These are phyloP conservation scores for Goniomonas avonlea DNA, from an alignment of 78 protist genomes.

Conservation along the genomic window DNA sequence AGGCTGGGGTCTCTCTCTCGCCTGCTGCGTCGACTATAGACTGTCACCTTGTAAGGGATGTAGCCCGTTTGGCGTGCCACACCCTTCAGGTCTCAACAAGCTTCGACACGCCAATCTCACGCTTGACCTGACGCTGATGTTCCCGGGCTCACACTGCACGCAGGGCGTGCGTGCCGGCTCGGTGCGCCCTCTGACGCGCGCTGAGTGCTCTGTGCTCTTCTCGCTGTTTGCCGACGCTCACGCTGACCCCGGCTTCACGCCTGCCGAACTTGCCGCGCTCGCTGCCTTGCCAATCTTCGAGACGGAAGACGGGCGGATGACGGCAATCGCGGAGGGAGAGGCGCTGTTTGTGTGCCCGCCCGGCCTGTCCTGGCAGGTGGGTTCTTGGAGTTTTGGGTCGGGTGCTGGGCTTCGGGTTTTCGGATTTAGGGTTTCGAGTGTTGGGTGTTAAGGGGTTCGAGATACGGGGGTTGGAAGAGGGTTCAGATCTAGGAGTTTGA, in stretches of 20 bases:
- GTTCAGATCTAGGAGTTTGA: background rate
- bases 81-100: too few relatives aligned
- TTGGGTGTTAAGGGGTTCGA: slow-evolving; percentile 1
- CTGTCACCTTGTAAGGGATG: too few relatives aligned
- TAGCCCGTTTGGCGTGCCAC: too few relatives aligned
- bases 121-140: too few relatives aligned
- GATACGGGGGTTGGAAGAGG: background rate
- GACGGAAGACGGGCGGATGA: background rate
- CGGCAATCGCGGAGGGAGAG: background rate
- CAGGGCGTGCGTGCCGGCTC: too few relatives aligned
- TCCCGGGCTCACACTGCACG: too few relatives aligned
- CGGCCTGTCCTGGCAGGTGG: background rate
- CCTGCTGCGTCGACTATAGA: too few relatives aligned
- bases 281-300: slow-evolving; percentile 18
- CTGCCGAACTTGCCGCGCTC: background rate
- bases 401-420: background rate
- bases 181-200: too few relatives aligned
- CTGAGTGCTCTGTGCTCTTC: background rate
- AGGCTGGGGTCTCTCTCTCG: too few relatives aligned
- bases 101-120: too few relatives aligned
- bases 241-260: background rate
- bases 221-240: background rate
- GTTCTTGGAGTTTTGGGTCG: background rate
- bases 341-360: slow-evolving; percentile 5
- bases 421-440: background rate